These are phyloP conservation scores for Glomus cerebriforme DNA, from an alignment of 192 early-diverging fungal genomes.

Conservation along the genomic window DNA sequence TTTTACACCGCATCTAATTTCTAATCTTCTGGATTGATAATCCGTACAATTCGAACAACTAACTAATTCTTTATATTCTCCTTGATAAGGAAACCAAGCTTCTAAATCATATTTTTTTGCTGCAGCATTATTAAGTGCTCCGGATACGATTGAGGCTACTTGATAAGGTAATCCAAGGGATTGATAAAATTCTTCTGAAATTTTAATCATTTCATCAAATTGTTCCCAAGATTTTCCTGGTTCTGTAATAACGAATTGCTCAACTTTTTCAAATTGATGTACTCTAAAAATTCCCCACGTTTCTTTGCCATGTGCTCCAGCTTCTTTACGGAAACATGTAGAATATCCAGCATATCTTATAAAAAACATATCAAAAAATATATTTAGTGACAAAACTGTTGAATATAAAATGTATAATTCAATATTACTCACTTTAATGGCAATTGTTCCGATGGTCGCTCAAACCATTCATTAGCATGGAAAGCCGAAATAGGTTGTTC, in stretches of 20 bases:
- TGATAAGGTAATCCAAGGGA: conserved; percentile 93
- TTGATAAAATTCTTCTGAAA: conserved; percentile 95
- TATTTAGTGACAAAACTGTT: neutral
- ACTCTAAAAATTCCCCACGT: conserved; percentile 99
- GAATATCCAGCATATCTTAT: conserved; percentile 88
- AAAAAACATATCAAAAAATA: conserved; percentile 9
- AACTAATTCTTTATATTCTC: conserved; percentile 97
- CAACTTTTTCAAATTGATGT: conserved; percentile 99
- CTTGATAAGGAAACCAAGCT: conserved; percentile 99
- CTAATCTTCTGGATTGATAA: conserved; percentile 92
- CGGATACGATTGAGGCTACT: conserved; percentile 94
- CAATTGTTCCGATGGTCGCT: conserved; percentile 87
- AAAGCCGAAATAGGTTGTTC: conserved; percentile 98
- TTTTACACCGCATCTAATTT: conserved; percentile 96
- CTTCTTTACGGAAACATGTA: conserved; percentile 99
- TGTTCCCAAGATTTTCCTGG: conserved; percentile 99
- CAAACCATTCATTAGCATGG: conserved; percentile 96
- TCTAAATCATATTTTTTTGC: conserved; percentile 99
- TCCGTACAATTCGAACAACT: conserved; percentile 99
- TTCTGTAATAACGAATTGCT: conserved; percentile 96
- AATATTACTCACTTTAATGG: conserved; percentile 73
- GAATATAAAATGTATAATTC: neutral
- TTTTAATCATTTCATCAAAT: conserved; percentile 94
- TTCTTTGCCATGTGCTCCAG: conserved; percentile 95
- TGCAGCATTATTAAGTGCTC: conserved; percentile 97